Evolutionary conservation across 148 eudicot genomes (phyloP).

Genomic region (Chenopodium berlandieri): DNA sequence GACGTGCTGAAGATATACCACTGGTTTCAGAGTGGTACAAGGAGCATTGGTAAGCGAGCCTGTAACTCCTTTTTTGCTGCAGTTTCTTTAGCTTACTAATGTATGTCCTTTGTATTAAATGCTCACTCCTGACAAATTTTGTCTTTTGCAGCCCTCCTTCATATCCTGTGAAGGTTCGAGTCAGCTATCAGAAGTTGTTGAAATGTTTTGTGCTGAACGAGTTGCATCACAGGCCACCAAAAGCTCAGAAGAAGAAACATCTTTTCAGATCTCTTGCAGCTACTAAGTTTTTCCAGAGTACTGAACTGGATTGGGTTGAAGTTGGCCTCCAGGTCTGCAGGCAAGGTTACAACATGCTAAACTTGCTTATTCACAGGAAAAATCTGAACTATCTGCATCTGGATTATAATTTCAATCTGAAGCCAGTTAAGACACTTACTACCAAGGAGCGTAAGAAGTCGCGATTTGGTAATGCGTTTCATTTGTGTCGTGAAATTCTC

Average conservation of each 20-base stretch:
- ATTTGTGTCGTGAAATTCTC: constrained; percentile 96
- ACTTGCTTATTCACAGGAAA: constrained; percentile 93
- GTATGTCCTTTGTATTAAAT: neutral
- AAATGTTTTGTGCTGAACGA: constrained; percentile 97
- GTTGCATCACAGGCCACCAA: constrained; percentile 97
- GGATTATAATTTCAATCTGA: constrained; percentile 94
- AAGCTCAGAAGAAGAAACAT: constrained; percentile 98
- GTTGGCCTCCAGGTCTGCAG: constrained; percentile 99
- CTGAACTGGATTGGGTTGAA: constrained; percentile 99
- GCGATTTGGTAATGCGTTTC: constrained; percentile 97
- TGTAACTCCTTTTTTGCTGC: neutral
- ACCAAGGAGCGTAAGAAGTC: constrained; percentile 99
- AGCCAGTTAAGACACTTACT: constrained; percentile 97
- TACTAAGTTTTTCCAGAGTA: constrained; percentile 95
- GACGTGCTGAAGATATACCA: constrained; percentile 98
- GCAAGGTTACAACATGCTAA: constrained; percentile 98
- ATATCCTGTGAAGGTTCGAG: constrained; percentile 98
- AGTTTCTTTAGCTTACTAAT: neutral
- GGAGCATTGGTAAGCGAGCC: constrained; percentile 80
- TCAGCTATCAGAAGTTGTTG: constrained; percentile 92
- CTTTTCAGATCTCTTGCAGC: constrained; percentile 91
- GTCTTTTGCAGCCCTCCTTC: constrained; percentile 83
- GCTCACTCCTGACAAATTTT: neutral
- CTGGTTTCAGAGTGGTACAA: constrained; percentile 98
- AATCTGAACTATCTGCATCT: constrained; percentile 96